Conservation (phyloP, 805 yeast genomes). For the Yueomyces sinensis region DNA sequence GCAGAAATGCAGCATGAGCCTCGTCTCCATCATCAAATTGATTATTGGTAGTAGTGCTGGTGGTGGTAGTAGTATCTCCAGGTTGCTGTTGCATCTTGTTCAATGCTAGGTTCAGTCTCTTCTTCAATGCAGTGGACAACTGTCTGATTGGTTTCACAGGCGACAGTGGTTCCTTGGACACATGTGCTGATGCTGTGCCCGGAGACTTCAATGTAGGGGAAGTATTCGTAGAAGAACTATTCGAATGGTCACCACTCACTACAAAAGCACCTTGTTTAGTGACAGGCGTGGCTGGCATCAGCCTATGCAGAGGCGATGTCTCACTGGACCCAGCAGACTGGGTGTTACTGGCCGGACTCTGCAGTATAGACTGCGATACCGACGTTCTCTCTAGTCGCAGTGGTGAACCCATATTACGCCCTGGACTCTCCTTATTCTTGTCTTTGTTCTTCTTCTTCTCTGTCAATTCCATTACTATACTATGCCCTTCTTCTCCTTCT, state of each 20-base stretch:
- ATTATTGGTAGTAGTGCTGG: background rate
- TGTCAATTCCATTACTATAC: no score
- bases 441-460: no score
- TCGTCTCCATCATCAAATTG: background rate
- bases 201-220: background rate
- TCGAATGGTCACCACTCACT: no score
- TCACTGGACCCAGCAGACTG: no score
- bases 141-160: conserved; percentile 26
- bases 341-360: no score
- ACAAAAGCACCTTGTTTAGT: background rate
- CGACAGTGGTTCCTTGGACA: background rate
- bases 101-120: conserved; percentile 29
- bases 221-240: background rate
- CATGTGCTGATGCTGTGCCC: background rate
- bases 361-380: no score
- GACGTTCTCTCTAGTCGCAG: no score
- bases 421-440: no score
- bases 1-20: background rate
- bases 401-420: no score
- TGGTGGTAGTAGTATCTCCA: background rate
- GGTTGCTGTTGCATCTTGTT: conserved; percentile 24
- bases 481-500: no score
- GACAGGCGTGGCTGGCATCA: background rate
- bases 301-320: background rate
- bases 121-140: conserved; percentile 27